Conservation (phyloP, 306 rosid species). For the Quercus wislizeni region DNA sequence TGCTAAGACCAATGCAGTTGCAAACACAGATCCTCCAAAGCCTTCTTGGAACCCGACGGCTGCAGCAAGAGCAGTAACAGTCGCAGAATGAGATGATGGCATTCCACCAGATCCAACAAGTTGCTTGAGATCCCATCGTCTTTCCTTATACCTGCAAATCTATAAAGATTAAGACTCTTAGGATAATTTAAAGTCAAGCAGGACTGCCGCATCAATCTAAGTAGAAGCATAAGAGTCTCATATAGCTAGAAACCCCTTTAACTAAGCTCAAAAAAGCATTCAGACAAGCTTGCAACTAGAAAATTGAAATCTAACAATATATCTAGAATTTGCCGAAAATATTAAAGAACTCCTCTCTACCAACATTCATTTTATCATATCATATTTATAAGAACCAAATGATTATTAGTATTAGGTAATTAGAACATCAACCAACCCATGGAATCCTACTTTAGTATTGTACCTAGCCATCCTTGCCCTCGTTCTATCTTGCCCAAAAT, state of each 20-base stretch:
- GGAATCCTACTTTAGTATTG: neutral
- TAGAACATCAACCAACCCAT: neutral
- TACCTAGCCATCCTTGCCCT: neutral
- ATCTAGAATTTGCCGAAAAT: neutral
- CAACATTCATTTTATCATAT: neutral
- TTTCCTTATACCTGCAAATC: slow-evolving; percentile 81
- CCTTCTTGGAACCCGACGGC: slow-evolving; percentile 94
- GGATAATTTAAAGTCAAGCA: slow-evolving; percentile 19
- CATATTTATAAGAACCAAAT: neutral
- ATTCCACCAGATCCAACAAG: slow-evolving; percentile 96
- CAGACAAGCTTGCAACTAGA: neutral
- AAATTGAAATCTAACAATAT: neutral
- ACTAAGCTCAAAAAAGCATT: neutral
- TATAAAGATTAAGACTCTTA: slow-evolving; percentile 38
- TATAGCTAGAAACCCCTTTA: neutral
- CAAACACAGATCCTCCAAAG: slow-evolving; percentile 76
- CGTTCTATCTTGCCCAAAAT: neutral
- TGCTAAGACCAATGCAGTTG: slow-evolving; percentile 75
- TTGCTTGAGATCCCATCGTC: slow-evolving; percentile 84
- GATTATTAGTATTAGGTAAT: neutral
- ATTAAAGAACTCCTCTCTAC: neutral
- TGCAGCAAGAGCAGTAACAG: slow-evolving; percentile 87
- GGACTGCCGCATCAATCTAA: neutral
- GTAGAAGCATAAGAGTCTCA: neutral
- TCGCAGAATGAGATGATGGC: slow-evolving; percentile 98